Percentiles rank a stretch among this genome's conserved stretches.
phyloP scores from a whole-genome alignment of 1,284 basidiomycete genomes.

The Naganishia sp. region DNA sequence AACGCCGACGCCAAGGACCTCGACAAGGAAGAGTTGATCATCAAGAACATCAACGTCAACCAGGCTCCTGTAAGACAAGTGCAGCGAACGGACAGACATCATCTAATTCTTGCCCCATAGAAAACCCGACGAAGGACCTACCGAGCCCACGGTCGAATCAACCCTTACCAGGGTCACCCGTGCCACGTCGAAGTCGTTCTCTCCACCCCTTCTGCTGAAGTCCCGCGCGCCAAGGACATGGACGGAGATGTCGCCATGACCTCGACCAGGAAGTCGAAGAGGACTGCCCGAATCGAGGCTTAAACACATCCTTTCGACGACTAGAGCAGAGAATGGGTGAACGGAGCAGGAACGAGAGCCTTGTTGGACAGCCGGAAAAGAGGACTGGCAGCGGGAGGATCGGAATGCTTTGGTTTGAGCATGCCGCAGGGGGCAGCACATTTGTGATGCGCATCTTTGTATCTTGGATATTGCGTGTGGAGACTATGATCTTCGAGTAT shows the following conservation, averaged over 20 bases:
- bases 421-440: slow-evolving; percentile 14
- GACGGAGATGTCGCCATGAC: slow-evolving; percentile 57
- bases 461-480: slow-evolving; percentile 17
- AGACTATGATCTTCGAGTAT: slow-evolving; percentile 23
- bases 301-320: slow-evolving; percentile 37
- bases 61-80: slow-evolving; percentile 81
- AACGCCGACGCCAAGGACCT: slow-evolving; percentile 99
- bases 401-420: slow-evolving; percentile 17
- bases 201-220: slow-evolving; percentile 71
- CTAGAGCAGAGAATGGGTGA: slow-evolving; percentile 5
- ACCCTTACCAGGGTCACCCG: slow-evolving; percentile 87
- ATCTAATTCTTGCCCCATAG: slow-evolving; percentile 52
- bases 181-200: slow-evolving; percentile 95
- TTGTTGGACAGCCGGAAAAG: slow-evolving; percentile 11
- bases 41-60: slow-evolving; percentile 98
- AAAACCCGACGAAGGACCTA: slow-evolving; percentile 99
- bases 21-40: slow-evolving; percentile 84
- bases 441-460: slow-evolving; percentile 21
- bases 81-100: not conserved
- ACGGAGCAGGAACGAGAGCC: slow-evolving; percentile 10
- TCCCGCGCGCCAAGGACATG: slow-evolving; percentile 86
- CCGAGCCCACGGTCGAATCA: slow-evolving; percentile 95
- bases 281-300: slow-evolving; percentile 55
- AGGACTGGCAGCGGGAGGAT: slow-evolving; percentile 15
- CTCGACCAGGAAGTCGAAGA: slow-evolving; percentile 51